Conservation (phyloP, 2,329 filamentous ascomycete species). For the Phialophora chinensis region DNA sequence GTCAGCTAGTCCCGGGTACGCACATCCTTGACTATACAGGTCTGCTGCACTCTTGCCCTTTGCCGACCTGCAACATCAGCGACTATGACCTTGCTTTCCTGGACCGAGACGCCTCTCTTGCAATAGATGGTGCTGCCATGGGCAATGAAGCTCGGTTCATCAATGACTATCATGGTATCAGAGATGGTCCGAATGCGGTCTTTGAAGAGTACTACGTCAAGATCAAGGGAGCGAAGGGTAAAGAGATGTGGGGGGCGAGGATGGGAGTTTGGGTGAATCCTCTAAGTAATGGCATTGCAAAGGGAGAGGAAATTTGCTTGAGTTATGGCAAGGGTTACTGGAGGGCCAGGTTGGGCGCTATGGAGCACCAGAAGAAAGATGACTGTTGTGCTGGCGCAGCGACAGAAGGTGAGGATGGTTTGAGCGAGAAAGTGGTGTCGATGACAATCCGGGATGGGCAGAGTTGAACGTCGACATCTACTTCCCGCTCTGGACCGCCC, state of each 20-base stretch:
- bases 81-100: constrained; percentile 58
- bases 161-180: constrained; percentile 60
- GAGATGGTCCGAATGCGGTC: constrained; percentile 45
- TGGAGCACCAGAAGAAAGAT: neutral
- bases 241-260: constrained; percentile 46
- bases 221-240: constrained; percentile 41
- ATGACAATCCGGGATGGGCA: neutral
- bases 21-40: constrained; percentile 60
- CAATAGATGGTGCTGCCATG: constrained; percentile 55
- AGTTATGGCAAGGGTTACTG: constrained; percentile 61
- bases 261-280: constrained; percentile 59
- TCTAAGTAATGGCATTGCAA: constrained; percentile 50
- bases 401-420: neutral
- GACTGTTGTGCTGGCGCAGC: neutral
- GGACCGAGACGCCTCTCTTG: constrained; percentile 56
- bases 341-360: constrained; percentile 41
- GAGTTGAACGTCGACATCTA: neutral
- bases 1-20: constrained; percentile 52
- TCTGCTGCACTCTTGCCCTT: constrained; percentile 48
- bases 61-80: constrained; percentile 47
- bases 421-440: neutral
- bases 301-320: constrained; percentile 59
- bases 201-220: constrained; percentile 51
- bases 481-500: neutral
- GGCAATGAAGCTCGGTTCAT: constrained; percentile 61